phyloP scores from a whole-genome alignment of 257 asterid species.

The Fraxinus americana region DNA sequence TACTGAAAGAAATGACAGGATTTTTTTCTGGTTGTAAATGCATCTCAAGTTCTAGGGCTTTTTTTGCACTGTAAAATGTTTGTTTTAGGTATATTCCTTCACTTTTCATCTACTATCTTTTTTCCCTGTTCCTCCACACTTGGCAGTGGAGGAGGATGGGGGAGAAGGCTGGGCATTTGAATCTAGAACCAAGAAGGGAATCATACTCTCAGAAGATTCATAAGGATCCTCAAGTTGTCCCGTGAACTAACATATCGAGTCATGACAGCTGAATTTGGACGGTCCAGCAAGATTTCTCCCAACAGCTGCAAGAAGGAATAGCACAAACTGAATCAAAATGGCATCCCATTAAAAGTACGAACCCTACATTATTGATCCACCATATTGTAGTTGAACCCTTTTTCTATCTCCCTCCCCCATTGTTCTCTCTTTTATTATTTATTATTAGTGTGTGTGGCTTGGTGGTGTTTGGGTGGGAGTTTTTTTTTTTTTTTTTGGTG shows the following conservation, averaged over 20 bases:
- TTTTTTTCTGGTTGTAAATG: neutral
- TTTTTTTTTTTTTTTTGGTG: no score
- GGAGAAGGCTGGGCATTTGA: neutral
- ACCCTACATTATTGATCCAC: neutral
- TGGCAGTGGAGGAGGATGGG: constrained; percentile 7
- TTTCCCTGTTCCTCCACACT: constrained; percentile 10
- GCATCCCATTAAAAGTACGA: neutral
- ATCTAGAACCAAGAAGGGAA: constrained; percentile 20
- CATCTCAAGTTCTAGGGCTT: neutral
- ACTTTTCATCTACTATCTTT: constrained; percentile 5
- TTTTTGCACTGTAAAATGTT: constrained; percentile 11
- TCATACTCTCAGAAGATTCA: constrained; percentile 92
- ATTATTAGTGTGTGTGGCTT: neutral
- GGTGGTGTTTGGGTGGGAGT: neutral
- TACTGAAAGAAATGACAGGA: neutral
- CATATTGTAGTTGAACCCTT: neutral
- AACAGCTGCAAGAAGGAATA: constrained; percentile 52
- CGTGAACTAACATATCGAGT: constrained; percentile 76
- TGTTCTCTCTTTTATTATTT: neutral
- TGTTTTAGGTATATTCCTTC: neutral
- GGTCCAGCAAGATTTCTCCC: constrained; percentile 88
- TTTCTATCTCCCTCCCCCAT: neutral
- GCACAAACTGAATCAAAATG: constrained; percentile 19
- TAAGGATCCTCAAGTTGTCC: constrained; percentile 88
- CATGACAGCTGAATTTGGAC: constrained; percentile 89